A percentile compares a stretch with the other conserved stretches of the same genome.
phyloP scores from a whole-genome alignment of 305 asterid genomes.

The Fraxinus sp. region DNA sequence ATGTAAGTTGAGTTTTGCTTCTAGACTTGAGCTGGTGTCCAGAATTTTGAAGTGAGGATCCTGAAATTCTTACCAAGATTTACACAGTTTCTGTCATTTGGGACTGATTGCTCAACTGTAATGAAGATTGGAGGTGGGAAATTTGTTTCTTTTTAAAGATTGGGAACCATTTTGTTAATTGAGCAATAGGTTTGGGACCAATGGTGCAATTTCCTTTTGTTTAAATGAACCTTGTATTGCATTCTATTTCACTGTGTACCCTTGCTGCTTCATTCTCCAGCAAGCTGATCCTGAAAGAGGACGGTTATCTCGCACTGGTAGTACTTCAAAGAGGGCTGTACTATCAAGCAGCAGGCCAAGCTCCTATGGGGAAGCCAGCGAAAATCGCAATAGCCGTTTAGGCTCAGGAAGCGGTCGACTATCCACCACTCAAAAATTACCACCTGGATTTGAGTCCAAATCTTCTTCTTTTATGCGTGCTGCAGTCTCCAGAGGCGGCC shows the following conservation, averaged over 20 bases:
- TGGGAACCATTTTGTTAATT: neutral
- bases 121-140: neutral
- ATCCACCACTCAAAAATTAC: conserved; percentile 50
- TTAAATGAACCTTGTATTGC: neutral
- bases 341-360: conserved; percentile 62
- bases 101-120: neutral
- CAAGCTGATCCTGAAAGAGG: conserved; percentile 59
- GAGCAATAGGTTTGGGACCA: neutral
- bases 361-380: conserved; percentile 74
- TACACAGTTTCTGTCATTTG: neutral
- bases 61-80: neutral
- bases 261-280: conserved; percentile 34
- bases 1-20: neutral
- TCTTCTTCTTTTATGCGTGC: conserved; percentile 61
- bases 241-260: neutral
- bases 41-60: neutral
- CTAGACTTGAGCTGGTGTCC: neutral
- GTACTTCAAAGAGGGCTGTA: conserved; percentile 64
- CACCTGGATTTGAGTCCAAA: conserved; percentile 64
- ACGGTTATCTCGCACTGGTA: conserved; percentile 51
- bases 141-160: neutral
- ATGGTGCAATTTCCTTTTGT: neutral
- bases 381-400: conserved; percentile 45
- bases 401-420: conserved; percentile 50
- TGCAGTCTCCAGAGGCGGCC: conserved; percentile 49